Evolutionary conservation across 768 basidiomycete species (phyloP).

Genomic region (Pisolithus sp.): DNA sequence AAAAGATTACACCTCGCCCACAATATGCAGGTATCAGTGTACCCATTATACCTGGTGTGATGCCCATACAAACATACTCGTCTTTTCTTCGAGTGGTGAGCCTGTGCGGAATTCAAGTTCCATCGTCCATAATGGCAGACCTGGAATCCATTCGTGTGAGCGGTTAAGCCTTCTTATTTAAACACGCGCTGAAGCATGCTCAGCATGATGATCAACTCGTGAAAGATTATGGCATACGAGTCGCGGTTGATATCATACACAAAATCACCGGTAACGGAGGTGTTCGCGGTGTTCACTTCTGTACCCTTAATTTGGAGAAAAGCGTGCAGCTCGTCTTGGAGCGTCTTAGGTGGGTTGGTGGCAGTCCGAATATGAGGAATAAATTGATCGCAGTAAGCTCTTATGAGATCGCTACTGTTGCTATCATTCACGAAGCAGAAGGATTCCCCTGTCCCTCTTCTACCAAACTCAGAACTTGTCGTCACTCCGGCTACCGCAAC

Average conservation of each 20-base stretch:
- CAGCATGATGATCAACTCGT: conserved; percentile 91
- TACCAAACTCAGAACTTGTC: conserved; percentile 32
- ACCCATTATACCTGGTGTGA: conserved; percentile 91
- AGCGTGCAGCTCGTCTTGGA: conserved; percentile 86
- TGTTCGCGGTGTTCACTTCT: conserved; percentile 82
- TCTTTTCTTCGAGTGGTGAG: conserved; percentile 91
- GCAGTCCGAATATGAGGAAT: conserved; percentile 42
- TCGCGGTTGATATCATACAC: conserved; percentile 77
- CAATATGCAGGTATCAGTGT: conserved; percentile 67
- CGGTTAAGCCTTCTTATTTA: conserved; percentile 1
- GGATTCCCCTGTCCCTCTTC: conserved; percentile 36
- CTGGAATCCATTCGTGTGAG: conserved; percentile 73
- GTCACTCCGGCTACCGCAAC: conserved; percentile 65
- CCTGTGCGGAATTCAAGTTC: conserved; percentile 77
- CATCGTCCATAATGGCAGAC: conserved; percentile 53
- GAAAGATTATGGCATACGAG: conserved; percentile 87
- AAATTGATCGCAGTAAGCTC: conserved; percentile 58
- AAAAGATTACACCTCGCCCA: conserved; percentile 5
- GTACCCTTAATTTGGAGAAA: conserved; percentile 95
- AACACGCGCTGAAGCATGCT: neutral
- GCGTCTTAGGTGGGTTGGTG: conserved; percentile 63
- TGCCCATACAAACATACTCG: conserved; percentile 96
- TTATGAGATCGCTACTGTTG: neutral
- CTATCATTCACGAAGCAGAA: conserved; percentile 15
- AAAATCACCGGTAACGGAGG: conserved; percentile 49